Percentiles rank a stretch among this genome's conserved stretches.
These are phyloP conservation scores for Aschersonia sp. DNA, from an alignment of 2,329 filamentous ascomycete species.

Conservation along the genomic window DNA sequence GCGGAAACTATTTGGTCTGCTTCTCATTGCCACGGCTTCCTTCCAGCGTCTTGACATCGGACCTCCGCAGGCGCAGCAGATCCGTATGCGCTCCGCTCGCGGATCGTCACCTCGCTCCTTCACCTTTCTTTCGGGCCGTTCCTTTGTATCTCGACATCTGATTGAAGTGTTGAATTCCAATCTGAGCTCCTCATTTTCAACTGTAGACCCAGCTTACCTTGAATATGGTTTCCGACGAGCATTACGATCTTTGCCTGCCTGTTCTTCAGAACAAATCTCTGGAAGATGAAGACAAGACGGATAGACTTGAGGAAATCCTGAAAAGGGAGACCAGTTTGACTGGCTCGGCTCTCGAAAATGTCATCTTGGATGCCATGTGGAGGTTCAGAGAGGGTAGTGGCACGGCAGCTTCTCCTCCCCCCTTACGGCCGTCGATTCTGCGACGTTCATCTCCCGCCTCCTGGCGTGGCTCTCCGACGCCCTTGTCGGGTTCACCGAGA, in stretches of 20 bases:
- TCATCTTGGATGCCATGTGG: conserved; percentile 83
- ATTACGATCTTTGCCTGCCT: conserved; percentile 82
- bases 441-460: conserved; percentile 85
- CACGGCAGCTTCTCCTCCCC: conserved; percentile 59
- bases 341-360: conserved; percentile 73
- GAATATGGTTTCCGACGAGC: conserved; percentile 78
- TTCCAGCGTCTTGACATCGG: too few relatives aligned
- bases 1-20: too few relatives aligned
- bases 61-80: too few relatives aligned
- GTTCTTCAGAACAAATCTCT: conserved; percentile 70
- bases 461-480: conserved; percentile 76
- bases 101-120: too few relatives aligned
- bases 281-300: conserved; percentile 91
- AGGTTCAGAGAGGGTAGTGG: conserved; percentile 57
- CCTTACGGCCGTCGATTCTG: conserved; percentile 77
- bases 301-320: conserved; percentile 76
- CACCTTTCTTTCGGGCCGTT: too few relatives aligned
- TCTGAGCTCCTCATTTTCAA: too few relatives aligned
- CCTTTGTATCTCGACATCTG: too few relatives aligned
- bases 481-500: conserved; percentile 69
- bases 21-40: too few relatives aligned
- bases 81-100: too few relatives aligned
- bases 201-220: not conserved
- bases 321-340: conserved; percentile 62
- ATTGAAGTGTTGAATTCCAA: too few relatives aligned